Base-by-base conservation (phyloP, 768 basidiomycete genomes). In the Hortiboletus campestris region DNA sequence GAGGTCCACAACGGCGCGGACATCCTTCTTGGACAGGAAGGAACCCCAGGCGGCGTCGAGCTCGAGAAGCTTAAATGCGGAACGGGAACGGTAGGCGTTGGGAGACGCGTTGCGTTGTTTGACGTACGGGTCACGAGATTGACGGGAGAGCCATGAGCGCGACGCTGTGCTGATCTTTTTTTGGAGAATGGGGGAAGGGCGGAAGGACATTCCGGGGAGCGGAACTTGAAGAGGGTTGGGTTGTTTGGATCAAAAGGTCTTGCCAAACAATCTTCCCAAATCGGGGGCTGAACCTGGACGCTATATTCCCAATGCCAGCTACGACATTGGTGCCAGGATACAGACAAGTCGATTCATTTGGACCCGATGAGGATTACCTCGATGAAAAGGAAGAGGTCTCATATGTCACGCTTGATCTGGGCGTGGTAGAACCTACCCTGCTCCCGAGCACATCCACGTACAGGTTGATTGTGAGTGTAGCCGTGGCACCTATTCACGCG, bases 61-160 rank as follows among this genome's bases (percentile, higher is more conserved):
- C 63, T 94, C 89, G 55, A 94, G 70, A 16, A 98, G 84, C 74
- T 98, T 98, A 78, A 91, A 96, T 4, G 94, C 93, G 13, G 93
- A 89, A 45, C 96, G 85, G 0, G 95, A 86, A 25, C 94, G 86
- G 70, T 85, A 96, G 12, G 77, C 64, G 0, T 68, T 66, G 9
- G 79, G 72, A 25, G 74, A 66, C 0, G 75, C 65, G 47, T 74
- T 70, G 38, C 87, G 84, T 49, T 73, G 71, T 62, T 83, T 84
- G 31, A 92, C 83, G 64, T 84, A 90, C 0, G 87, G 88, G 64
- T 93, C 91, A 13, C 78, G 74, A 46, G 69, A 77, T 66, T 93
- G 91, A 29, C 91, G 78, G 1, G 81, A 70, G 13, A 92, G 77
- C 91, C 91, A 93, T 47, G 75, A 67, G 16, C 68, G 75, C 0